Base-by-base conservation (phyloP, 148 eudicot species). In the Rhododendron simsii region DNA sequence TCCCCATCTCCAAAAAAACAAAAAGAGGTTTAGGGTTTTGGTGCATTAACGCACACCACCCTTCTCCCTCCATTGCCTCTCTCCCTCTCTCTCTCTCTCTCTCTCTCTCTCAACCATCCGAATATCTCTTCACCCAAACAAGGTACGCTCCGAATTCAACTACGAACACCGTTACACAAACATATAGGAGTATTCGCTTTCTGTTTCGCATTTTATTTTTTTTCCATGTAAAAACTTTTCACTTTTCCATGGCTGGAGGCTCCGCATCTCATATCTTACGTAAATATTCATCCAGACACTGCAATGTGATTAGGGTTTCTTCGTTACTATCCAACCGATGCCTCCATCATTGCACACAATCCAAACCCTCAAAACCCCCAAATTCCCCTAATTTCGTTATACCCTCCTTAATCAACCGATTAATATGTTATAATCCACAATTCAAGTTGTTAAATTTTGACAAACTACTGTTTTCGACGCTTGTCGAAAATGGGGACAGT, bases 11-110 rank as follows among this genome's bases (percentile, higher is more conserved):
- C 4, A 4, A 30, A 12, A 9, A 50, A 8, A 51, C 3, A 51
- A 51, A 12, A 8, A 0, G 81, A 26, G 85, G 78, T 88, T 80
- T 80, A 82, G 90, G 88, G 86, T 86, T 88, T 84, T 44, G 50
- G 74, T 26, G n/a, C 28, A 3, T 69, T 6, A 79, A 28, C 45
- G 18, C 78, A 63, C 28, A 45, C 83, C 88, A 71, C 21, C 57
- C 20, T 30, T 67, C 69, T 65, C 51, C 82, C 81, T 84, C 80
- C 50, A 1, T 47, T 47, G 9, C 77, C 85, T 85, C 76, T 18
- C 39, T n/a, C 83, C 77, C 85, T 85, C 76, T 18, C 39, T n/a
- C 83, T 26, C 37, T 47, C 39, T 73, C 86, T 57, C 77, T 26
- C 37, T 7, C 21, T 67, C 41, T 71, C 35, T 30, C 37, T 8